Evolutionary conservation across 441 rosid genomes (phyloP), one percentile per base, ranked within the genome.

Genomic region (Viola pubescens): DNA sequence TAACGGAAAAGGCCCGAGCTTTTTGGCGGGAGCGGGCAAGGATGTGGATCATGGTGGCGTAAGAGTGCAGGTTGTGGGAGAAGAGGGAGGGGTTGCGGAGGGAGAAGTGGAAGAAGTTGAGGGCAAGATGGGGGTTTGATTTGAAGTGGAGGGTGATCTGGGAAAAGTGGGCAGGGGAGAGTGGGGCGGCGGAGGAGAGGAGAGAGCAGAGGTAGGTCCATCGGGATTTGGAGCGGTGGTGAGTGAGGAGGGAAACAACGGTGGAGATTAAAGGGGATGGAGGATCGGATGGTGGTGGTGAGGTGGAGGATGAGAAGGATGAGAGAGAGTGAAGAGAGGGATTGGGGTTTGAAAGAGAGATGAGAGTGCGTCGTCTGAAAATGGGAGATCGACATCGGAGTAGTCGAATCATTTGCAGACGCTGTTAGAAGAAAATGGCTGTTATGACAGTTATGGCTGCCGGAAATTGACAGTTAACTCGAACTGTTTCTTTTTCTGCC

Each of bases 141-240:
- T 69, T 82, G 41, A 79, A 59, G 10, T 72, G 71, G 67, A 83
- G 74, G 59, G 76, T 70, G 34, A 88, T 75, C 51, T 79, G 83
- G 68, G 94, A 86, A 62, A 91, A 86, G 12, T 81, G 81, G 12
- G 65, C 16, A 0, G 88, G 82, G 16, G 81, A 69, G 69, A 88
- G 75, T 54, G 45, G 11, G 12, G 56, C 4, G 41, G 66, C 81
- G 59, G 75, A 26, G 55, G 82, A 73, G 66, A 63, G 70, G 52
- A 82, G 83, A 2, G 86, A 56, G 62, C 76, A 83, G 75, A 88
- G 82, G 64, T 80, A 72, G 57, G 71, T 72, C 96, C 92, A 88
- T 1, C 90, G 81, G 54, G 90, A 82, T 64, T 84, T 86, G 77
- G 88, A 84, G 62, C 86, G 86, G 74, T 82, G 87, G 77, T 84